Percentiles rank a stretch among this genome's conserved stretches.
These are phyloP conservation scores for Hericium alpestre DNA, from an alignment of 768 basidiomycete species.

Conservation along the genomic window DNA sequence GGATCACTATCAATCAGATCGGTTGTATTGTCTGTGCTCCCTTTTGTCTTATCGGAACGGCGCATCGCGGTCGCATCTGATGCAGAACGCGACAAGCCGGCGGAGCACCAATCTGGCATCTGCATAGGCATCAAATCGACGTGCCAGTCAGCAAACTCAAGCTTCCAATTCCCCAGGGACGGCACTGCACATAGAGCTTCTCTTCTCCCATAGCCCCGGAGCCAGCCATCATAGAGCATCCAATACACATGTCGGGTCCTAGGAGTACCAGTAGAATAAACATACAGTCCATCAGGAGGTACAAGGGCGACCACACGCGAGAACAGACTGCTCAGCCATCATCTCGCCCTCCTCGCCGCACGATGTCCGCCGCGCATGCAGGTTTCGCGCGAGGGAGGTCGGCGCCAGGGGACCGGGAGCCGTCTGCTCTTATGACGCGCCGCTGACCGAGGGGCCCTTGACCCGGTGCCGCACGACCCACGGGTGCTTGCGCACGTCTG, in stretches of 20 bases:
- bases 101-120: too few relatives aligned
- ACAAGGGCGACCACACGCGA: background rate
- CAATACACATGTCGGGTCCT: background rate
- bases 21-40: too few relatives aligned
- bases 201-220: too few relatives aligned
- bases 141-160: too few relatives aligned
- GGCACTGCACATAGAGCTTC: too few relatives aligned
- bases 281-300: background rate
- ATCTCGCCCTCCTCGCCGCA: background rate
- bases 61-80: too few relatives aligned
- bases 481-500: constrained; percentile 34
- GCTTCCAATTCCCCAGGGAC: too few relatives aligned
- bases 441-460: constrained; percentile 10
- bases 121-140: too few relatives aligned
- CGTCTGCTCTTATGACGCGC: background rate
- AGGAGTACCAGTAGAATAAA: background rate
- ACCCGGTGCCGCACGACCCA: constrained; percentile 23
- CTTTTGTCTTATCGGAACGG: too few relatives aligned
- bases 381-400: background rate
- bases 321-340: background rate
- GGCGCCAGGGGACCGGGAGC: background rate
- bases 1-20: too few relatives aligned
- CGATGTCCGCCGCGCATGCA: background rate
- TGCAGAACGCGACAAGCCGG: too few relatives aligned
- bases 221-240: too few relatives aligned